Conservation (phyloP, 2,329 filamentous ascomycete species). For the Seiridium cupressi region DNA sequence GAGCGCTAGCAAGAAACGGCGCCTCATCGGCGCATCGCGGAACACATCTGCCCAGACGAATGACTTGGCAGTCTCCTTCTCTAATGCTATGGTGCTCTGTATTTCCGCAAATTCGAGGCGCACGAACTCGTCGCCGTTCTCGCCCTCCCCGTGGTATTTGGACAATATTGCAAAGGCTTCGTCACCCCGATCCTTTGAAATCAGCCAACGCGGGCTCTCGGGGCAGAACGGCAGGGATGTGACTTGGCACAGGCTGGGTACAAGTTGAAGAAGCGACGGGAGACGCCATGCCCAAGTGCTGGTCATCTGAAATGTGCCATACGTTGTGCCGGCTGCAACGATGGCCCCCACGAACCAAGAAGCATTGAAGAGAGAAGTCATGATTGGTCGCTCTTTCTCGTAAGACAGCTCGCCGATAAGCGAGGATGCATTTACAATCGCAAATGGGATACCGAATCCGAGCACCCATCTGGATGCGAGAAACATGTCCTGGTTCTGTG, state of each 20-base stretch:
- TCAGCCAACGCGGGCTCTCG: conserved; percentile 40
- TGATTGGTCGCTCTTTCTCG: conserved; percentile 49
- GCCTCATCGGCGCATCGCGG: conserved; percentile 31
- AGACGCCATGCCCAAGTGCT: conserved; percentile 38
- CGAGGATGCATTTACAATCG: conserved; percentile 35
- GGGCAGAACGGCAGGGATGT: conserved; percentile 40
- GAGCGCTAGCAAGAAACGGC: conserved; percentile 30
- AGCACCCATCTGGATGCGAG: conserved; percentile 41
- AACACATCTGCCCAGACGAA: conserved; percentile 36
- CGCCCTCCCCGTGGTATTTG: conserved; percentile 49
- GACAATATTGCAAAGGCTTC: conserved; percentile 39
- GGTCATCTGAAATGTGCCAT: conserved; percentile 39
- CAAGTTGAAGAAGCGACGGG: conserved; percentile 38
- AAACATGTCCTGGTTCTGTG: conserved; percentile 42
- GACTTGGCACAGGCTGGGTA: conserved; percentile 24
- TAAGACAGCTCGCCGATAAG: conserved; percentile 54
- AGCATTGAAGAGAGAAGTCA: conserved; percentile 54
- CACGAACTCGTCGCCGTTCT: conserved; percentile 49
- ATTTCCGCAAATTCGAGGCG: conserved; percentile 56
- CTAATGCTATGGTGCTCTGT: conserved; percentile 46
- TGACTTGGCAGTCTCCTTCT: conserved; percentile 40
- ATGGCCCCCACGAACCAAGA: conserved; percentile 49
- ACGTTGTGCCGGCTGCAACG: conserved; percentile 38
- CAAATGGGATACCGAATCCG: conserved; percentile 44
- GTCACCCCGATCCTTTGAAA: conserved; percentile 36